Percentiles rank a stretch among this genome's conserved stretches.
These are phyloP conservation scores for Diaporthe nobilis DNA, from an alignment of 2,329 filamentous ascomycete species.

Conservation along the genomic window DNA sequence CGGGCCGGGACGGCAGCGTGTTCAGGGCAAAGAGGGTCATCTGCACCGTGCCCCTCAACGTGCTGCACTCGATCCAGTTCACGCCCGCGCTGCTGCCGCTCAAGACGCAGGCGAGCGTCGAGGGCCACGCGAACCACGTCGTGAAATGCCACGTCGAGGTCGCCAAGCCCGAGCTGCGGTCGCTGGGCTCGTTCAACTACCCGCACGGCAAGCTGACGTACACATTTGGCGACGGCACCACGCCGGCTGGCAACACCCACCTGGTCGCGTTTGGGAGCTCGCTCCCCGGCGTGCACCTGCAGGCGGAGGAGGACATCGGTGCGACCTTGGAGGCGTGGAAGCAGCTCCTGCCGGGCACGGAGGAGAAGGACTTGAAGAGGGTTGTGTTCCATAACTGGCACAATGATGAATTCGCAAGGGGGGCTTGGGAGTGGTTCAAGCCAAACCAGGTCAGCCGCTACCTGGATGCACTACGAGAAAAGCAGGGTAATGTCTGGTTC, in stretches of 20 bases:
- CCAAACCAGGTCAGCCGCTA: constrained; percentile 38
- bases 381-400: constrained; percentile 40
- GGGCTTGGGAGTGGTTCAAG: constrained; percentile 40
- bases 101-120: constrained; percentile 53
- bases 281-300: constrained; percentile 55
- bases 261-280: constrained; percentile 60
- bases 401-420: constrained; percentile 37
- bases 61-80: constrained; percentile 57
- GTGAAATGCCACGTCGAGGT: constrained; percentile 63
- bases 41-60: constrained; percentile 60
- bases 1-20: constrained; percentile 48
- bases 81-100: constrained; percentile 54
- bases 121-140: constrained; percentile 61
- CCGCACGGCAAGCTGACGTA: constrained; percentile 59
- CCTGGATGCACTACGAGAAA: constrained; percentile 30
- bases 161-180: constrained; percentile 56
- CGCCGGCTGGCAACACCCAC: constrained; percentile 61
- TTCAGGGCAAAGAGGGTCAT: constrained; percentile 54
- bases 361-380: constrained; percentile 48
- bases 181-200: constrained; percentile 58
- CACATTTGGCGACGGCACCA: constrained; percentile 60
- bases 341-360: constrained; percentile 18
- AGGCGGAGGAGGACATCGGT: constrained; percentile 58
- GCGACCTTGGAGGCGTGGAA: constrained; percentile 34
- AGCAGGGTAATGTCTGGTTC: constrained; percentile 37